Percentiles rank a stretch among this genome's conserved stretches.
Evolutionary conservation across 179 eudicot genomes (phyloP).

Genomic region (Nepenthes alata): DNA sequence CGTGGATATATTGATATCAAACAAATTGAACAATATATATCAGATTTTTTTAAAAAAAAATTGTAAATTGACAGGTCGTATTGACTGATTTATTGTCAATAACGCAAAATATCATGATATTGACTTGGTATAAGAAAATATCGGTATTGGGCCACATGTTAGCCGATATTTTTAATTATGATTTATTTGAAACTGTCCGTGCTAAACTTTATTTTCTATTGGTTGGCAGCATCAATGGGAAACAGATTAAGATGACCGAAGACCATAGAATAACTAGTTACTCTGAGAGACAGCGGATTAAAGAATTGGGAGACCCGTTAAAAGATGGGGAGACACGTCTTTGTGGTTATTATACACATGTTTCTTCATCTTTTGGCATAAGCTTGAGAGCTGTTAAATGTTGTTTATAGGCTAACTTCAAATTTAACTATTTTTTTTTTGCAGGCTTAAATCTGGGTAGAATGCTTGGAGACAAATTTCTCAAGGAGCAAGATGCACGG

Average conservation of each 20-base stretch:
- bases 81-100: no score
- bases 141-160: no score
- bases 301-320: constrained; percentile 62
- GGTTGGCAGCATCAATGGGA: constrained; percentile 57
- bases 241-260: constrained; percentile 78
- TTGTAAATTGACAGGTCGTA: no score
- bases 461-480: constrained; percentile 94
- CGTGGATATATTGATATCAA: no score
- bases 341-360: constrained; percentile 41
- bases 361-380: neutral
- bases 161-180: no score
- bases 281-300: constrained; percentile 76
- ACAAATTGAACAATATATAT: no score
- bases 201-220: neutral
- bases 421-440: constrained; percentile 4
- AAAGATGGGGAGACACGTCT: constrained; percentile 94
- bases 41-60: no score
- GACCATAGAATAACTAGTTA: constrained; percentile 83
- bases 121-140: no score
- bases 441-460: constrained; percentile 90
- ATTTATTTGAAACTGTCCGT: no score
- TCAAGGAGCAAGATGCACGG: constrained; percentile 90
- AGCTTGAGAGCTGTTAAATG: neutral
- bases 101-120: no score
- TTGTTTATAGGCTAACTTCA: constrained; percentile 1